These are phyloP conservation scores for Malassezia arunalokei DNA, from an alignment of 1,284 basidiomycete species.

Conservation along the genomic window DNA sequence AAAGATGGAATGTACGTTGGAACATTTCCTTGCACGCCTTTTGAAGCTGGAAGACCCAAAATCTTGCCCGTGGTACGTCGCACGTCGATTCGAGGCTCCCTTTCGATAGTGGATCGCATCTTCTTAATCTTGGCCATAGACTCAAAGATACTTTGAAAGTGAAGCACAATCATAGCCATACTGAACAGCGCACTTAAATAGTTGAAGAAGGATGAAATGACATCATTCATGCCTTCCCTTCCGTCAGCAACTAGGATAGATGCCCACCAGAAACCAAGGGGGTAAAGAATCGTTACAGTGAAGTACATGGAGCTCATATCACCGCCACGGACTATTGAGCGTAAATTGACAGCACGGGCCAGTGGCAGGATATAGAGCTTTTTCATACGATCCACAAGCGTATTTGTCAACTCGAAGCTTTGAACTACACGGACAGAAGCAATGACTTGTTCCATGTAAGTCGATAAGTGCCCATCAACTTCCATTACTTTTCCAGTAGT, in stretches of 20 bases:
- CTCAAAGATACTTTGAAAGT: slow-evolving; percentile 35
- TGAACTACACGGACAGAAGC: slow-evolving; percentile 48
- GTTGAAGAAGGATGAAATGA: slow-evolving; percentile 40
- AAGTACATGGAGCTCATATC: slow-evolving; percentile 33
- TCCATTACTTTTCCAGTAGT: slow-evolving; percentile 35
- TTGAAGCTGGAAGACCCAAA: slow-evolving; percentile 8
- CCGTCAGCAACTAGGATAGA: slow-evolving; percentile 26
- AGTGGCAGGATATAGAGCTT: slow-evolving; percentile 41
- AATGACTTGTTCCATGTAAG: slow-evolving; percentile 48
- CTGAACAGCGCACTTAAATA: slow-evolving; percentile 39
- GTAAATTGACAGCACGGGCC: slow-evolving; percentile 35
- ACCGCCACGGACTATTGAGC: slow-evolving; percentile 33
- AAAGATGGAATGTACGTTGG: slow-evolving; percentile 24
- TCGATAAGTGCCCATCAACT: slow-evolving; percentile 46
- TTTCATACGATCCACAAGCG: slow-evolving; percentile 45
- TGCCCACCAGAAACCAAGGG: slow-evolving; percentile 35
- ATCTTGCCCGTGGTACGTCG: slow-evolving; percentile 22
- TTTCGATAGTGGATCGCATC: slow-evolving; percentile 35
- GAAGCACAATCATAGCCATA: slow-evolving; percentile 37
- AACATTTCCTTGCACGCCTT: not conserved
- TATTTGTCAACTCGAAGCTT: slow-evolving; percentile 45
- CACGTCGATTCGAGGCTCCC: slow-evolving; percentile 37
- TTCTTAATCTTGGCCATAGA: slow-evolving; percentile 24
- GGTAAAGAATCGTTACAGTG: slow-evolving; percentile 27
- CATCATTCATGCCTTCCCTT: slow-evolving; percentile 20